Evolutionary conservation across 257 asterid species (phyloP).

Genomic region (Avicennia marina): DNA sequence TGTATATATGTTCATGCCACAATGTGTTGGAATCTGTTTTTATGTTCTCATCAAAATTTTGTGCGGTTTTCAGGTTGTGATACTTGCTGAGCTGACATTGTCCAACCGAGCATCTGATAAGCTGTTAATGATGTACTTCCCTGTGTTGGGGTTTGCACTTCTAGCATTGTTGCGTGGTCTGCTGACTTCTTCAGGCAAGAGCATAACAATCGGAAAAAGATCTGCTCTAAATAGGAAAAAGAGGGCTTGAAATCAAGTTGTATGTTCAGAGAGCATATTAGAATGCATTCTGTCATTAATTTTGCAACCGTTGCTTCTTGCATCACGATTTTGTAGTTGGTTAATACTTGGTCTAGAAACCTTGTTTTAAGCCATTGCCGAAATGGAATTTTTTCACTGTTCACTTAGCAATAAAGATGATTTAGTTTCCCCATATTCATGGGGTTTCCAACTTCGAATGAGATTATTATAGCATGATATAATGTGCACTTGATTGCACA

Average conservation of each 20-base stretch:
- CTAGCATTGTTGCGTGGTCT: constrained; percentile 72
- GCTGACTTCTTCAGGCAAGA: constrained; percentile 40
- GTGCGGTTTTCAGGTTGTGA: constrained; percentile 51
- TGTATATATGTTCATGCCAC: not conserved
- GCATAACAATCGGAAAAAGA: constrained; percentile 35
- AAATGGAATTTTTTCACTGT: not conserved
- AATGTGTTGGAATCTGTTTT: not conserved
- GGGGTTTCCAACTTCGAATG: constrained; percentile 2
- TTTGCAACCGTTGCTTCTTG: constrained; percentile 3
- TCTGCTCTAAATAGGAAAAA: constrained; percentile 43
- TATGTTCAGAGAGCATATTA: no score
- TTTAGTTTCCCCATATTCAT: not conserved
- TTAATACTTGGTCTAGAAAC: not conserved
- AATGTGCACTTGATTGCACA: no score
- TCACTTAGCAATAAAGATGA: not conserved
- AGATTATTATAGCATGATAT: not conserved
- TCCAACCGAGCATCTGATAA: constrained; percentile 61
- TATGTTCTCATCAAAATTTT: constrained; percentile 13
- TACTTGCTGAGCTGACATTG: constrained; percentile 50
- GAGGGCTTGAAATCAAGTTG: constrained; percentile 41
- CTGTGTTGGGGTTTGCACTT: constrained; percentile 57
- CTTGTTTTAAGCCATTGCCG: not conserved
- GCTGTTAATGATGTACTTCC: constrained; percentile 56
- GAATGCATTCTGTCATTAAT: not conserved
- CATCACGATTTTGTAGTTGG: constrained; percentile 18